phyloP scores from a whole-genome alignment of 2,329 filamentous ascomycete species.

The Aspergillus aculeatus region DNA sequence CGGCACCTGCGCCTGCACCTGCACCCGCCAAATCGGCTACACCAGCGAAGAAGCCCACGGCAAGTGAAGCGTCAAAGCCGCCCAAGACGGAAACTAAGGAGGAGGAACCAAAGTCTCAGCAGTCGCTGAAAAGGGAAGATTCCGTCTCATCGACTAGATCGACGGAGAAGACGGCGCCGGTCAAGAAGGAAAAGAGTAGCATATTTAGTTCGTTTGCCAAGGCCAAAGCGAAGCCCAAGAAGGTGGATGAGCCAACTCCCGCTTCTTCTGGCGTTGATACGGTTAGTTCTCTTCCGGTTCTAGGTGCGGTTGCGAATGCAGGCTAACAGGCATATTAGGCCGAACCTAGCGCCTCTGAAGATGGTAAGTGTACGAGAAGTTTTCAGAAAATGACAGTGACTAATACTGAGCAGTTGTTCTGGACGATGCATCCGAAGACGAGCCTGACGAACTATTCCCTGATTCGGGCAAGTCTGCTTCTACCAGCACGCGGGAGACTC shows the following conservation, averaged over 20 bases:
- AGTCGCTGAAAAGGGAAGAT: constrained; percentile 21
- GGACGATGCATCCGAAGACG: constrained; percentile 59
- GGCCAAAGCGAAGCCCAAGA: constrained; percentile 59
- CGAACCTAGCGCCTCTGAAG: constrained; percentile 45
- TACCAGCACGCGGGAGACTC: constrained; percentile 46
- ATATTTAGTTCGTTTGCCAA: constrained; percentile 80
- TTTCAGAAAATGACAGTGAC: constrained; percentile 9
- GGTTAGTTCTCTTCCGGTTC: constrained; percentile 31
- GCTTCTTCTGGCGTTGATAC: constrained; percentile 32
- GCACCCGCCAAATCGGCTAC: constrained; percentile 34
- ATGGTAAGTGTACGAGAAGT: constrained; percentile 42
- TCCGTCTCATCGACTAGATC: constrained; percentile 35
- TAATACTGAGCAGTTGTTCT: constrained; percentile 43
- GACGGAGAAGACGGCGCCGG: constrained; percentile 39
- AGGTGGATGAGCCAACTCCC: constrained; percentile 43
- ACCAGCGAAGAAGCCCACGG: constrained; percentile 41
- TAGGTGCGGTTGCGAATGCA: background rate
- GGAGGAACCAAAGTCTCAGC: constrained; percentile 21
- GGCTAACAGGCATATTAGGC: constrained; percentile 26
- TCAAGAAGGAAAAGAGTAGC: constrained; percentile 62
- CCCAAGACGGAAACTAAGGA: constrained; percentile 25
- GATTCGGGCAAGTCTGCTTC: constrained; percentile 37
- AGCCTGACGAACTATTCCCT: constrained; percentile 53
- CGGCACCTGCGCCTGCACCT: constrained; percentile 28
- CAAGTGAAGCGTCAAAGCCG: constrained; percentile 25